Percentiles rank a stretch among this genome's conserved stretches.
These are phyloP conservation scores for Collariella sp. DNA, from an alignment of 495 filamentous ascomycete genomes.

Conservation along the genomic window DNA sequence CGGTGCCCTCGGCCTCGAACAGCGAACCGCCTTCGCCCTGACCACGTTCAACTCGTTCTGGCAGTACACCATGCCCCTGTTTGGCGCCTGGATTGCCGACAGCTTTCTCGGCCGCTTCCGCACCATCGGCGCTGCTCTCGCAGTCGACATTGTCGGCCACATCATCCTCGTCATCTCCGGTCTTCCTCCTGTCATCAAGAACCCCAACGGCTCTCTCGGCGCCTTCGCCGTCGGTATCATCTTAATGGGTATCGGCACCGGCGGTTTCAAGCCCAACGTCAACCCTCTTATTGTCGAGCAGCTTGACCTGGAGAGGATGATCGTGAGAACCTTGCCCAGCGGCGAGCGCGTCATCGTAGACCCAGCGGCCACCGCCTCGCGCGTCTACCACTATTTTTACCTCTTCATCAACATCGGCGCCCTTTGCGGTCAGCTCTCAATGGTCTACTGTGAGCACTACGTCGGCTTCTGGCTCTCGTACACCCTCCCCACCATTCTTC, in stretches of 20 bases:
- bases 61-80: constrained; percentile 62
- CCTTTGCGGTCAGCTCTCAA: constrained; percentile 40
- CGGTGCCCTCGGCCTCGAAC: constrained; percentile 60
- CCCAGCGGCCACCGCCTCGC: constrained; percentile 50
- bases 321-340: constrained; percentile 37
- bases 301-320: constrained; percentile 27
- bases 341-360: constrained; percentile 65
- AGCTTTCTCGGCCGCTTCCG: constrained; percentile 61
- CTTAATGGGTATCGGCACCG: constrained; percentile 58
- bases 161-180: constrained; percentile 56
- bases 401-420: constrained; percentile 64
- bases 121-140: constrained; percentile 53
- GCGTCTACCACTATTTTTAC: constrained; percentile 60
- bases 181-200: constrained; percentile 50
- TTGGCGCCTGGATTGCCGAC: constrained; percentile 64
- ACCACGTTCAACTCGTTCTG: constrained; percentile 68
- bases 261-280: constrained; percentile 58
- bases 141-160: constrained; percentile 55
- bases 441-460: constrained; percentile 64
- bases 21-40: constrained; percentile 55
- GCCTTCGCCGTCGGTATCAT: constrained; percentile 56
- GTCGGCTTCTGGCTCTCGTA: constrained; percentile 71
- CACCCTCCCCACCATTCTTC: constrained; percentile 49
- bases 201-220: constrained; percentile 45
- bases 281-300: constrained; percentile 54